Percentiles rank a stretch among this genome's conserved stretches.
Evolutionary conservation across 2,329 filamentous ascomycete species (phyloP).

Genomic region (Neofusicoccum umdonicola): DNA sequence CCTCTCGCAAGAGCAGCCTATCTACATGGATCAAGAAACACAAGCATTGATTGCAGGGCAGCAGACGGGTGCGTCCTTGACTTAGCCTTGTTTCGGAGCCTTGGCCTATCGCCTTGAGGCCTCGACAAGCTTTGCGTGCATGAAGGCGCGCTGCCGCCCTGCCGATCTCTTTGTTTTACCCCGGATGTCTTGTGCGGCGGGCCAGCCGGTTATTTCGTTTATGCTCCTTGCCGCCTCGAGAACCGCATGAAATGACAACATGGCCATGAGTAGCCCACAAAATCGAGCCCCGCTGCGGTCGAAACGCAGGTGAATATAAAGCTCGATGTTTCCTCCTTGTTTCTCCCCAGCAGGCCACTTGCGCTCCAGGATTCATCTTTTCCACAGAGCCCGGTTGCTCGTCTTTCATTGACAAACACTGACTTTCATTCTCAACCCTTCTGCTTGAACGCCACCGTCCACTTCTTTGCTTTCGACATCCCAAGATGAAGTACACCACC

Average conservation of each 20-base stretch:
- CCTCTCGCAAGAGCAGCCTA: not conserved
- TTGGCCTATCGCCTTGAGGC: not conserved
- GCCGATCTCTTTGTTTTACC: not conserved
- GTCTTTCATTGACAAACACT: not conserved
- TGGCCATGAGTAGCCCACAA: not conserved
- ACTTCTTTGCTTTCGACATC: not conserved
- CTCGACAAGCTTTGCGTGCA: slow-evolving; percentile 3
- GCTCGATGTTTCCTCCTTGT: not conserved
- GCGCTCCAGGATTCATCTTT: not conserved
- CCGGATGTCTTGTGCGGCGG: not conserved
- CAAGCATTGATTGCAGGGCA: not conserved
- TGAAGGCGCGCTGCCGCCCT: not conserved
- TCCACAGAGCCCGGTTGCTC: slow-evolving; percentile 1
- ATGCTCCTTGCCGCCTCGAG: not conserved
- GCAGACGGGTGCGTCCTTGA: not conserved
- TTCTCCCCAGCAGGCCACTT: not conserved
- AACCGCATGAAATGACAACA: not conserved
- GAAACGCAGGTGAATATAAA: not conserved
- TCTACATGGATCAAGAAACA: not conserved
- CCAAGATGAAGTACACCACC: not conserved
- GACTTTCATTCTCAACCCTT: not conserved
- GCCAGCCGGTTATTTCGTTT: slow-evolving; percentile 5
- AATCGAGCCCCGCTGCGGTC: not conserved
- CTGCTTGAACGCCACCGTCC: not conserved
- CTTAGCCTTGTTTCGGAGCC: slow-evolving; percentile 2